Base-by-base conservation (phyloP, 2,329 filamentous ascomycete species). In the Lachnellula willkommii region DNA sequence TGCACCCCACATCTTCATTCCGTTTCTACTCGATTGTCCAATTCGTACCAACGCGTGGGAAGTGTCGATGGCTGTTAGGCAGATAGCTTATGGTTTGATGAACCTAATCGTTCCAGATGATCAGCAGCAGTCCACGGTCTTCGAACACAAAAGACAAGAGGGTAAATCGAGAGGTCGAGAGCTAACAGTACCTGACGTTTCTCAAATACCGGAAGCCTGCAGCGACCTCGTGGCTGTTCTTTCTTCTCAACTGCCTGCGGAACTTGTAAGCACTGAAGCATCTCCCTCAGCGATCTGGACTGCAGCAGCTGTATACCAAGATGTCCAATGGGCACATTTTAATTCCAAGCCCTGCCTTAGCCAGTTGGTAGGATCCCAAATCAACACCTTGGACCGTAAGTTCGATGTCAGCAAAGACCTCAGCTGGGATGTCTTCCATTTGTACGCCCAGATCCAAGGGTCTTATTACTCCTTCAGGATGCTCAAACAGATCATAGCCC, bases 11-110 rank as follows among this genome's bases (percentile, higher is more conserved):
- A 76, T 89, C 12, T 92, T 87, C 66, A 75, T 91, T 1, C 84
- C 86, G 0, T 75, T 85, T 22, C 69, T 90, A 0, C 71, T 84
- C 9, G 83, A 87, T 60, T 78, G 77, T 55, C 77, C 78, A 17
- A 65, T 69, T n/a, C 75, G 77, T 32, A 75, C 76, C 45, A 84
- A 77, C 63, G 79, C 80, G 15, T 85, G 83, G 82, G 74, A 77
- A 52, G 72, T 78, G 55, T 80, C 80, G 53, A 74, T 72, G 26
- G 54, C 66, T 7, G 71, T 82, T 35, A 74, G 83, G 14, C 73
- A 73, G 47, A 61, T 85, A 22, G 81, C 79, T 1, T 87, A 85
- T 64, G 78, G 80, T 0, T 60, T 81, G 7, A 66, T 82, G 20
- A 76, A 77, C 54, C 26, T 71, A 4, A 68, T 69, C 4, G 60